These are phyloP conservation scores for Suillus luteus DNA, from an alignment of 768 basidiomycete genomes.

Conservation along the genomic window DNA sequence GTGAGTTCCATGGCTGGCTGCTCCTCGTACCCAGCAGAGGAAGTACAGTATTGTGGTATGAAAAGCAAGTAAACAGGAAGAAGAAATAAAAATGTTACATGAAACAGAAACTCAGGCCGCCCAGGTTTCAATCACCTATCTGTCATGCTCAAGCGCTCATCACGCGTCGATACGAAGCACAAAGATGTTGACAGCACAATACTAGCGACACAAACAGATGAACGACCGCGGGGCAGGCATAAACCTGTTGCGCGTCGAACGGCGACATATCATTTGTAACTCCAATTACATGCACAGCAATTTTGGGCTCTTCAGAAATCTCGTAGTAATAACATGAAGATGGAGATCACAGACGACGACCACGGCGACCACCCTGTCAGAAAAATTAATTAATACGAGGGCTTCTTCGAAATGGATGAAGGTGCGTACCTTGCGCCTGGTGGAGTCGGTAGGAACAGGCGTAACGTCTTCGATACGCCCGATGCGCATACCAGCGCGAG, in stretches of 20 bases:
- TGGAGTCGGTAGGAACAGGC: slow-evolving; percentile 95
- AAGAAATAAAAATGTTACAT: not conserved
- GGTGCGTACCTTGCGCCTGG: slow-evolving; percentile 84
- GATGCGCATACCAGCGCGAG: slow-evolving; percentile 97
- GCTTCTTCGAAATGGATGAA: not conserved
- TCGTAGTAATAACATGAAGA: slow-evolving; percentile 16
- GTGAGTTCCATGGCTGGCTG: slow-evolving; percentile 44
- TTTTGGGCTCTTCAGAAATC: slow-evolving; percentile 23
- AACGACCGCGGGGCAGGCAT: slow-evolving; percentile 80
- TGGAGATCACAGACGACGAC: slow-evolving; percentile 80
- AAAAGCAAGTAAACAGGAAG: not conserved
- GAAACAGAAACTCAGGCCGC: not conserved
- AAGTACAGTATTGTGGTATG: not conserved
- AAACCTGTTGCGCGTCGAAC: slow-evolving; percentile 84
- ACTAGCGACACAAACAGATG: slow-evolving; percentile 18
- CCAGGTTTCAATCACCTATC: slow-evolving; percentile 12
- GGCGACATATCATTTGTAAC: slow-evolving; percentile 66
- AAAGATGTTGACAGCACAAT: slow-evolving; percentile 9
- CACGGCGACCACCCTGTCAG: slow-evolving; percentile 93
- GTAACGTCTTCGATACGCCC: slow-evolving; percentile 99
- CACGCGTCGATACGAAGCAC: slow-evolving; percentile 6
- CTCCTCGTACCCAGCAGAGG: not conserved
- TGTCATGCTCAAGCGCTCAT: not conserved
- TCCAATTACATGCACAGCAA: slow-evolving; percentile 35
- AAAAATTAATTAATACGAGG: slow-evolving; percentile 5